Evolutionary conservation across 495 filamentous ascomycete genomes (phyloP).

Genomic region (Penicillium lividum): DNA sequence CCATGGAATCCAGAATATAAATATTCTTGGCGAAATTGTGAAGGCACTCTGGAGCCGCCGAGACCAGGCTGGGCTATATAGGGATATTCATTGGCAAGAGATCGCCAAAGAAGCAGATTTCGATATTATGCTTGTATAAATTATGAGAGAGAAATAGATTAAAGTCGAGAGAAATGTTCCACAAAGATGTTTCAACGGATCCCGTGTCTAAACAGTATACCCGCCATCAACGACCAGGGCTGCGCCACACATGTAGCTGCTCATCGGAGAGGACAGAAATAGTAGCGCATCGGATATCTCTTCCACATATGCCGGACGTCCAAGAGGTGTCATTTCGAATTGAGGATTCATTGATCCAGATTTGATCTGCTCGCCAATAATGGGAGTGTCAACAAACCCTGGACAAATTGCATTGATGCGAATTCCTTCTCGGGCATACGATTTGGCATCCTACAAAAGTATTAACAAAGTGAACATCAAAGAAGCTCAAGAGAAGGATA

Average conservation of each 20-base stretch:
- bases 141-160: not conserved
- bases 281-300: conserved; percentile 70
- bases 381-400: conserved; percentile 45
- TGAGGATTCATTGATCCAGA: conserved; percentile 22
- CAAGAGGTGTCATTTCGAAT: conserved; percentile 24
- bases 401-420: conserved; percentile 54
- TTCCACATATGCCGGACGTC: conserved; percentile 31
- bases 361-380: conserved; percentile 30
- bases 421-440: conserved; percentile 44
- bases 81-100: conserved; percentile 31
- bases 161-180: not conserved
- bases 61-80: conserved; percentile 6
- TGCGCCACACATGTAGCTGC: conserved; percentile 43
- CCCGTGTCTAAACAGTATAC: conserved; percentile 19
- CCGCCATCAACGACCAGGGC: conserved; percentile 26
- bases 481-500: no score
- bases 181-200: no score
- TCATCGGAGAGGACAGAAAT: conserved; percentile 58
- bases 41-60: conserved; percentile 26
- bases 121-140: conserved; percentile 32
- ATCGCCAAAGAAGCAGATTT: conserved; percentile 29
- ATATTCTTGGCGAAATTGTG: conserved; percentile 23
- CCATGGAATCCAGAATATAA: conserved; percentile 28
- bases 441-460: conserved; percentile 38
- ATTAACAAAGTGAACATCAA: conserved; percentile 3